Percentiles rank a stretch among this genome's conserved stretches.
Evolutionary conservation across 352 stramenopile genomes (phyloP).

Genomic region (Elongisporangium anandrum): DNA sequence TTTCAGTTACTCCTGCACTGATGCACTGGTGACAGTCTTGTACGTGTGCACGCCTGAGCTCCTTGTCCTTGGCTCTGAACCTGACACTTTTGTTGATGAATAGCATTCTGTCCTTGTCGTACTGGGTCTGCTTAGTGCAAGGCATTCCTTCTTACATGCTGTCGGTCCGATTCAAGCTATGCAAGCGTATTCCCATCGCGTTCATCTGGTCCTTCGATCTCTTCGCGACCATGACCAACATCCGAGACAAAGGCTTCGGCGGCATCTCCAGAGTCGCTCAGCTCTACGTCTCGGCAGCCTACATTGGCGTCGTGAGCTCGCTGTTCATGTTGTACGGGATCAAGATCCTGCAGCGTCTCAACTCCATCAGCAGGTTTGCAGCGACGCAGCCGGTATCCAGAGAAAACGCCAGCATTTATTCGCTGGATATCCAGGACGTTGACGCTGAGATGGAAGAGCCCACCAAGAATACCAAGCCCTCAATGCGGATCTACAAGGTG

Average conservation of each 20-base stretch:
- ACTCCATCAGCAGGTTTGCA: slow-evolving; percentile 31
- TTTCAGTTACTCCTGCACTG: slow-evolving; percentile 14
- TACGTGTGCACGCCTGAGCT: too few species aligned
- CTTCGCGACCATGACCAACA: slow-evolving; percentile 22
- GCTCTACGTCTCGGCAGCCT: slow-evolving; percentile 14
- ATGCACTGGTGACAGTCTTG: slow-evolving; percentile 13
- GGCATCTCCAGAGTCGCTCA: slow-evolving; percentile 14
- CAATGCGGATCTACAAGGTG: slow-evolving; percentile 42
- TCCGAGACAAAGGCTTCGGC: slow-evolving; percentile 31
- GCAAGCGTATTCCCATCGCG: slow-evolving; percentile 19
- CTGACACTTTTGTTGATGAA: background rate
- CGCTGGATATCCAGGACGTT: slow-evolving; percentile 1
- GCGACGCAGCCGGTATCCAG: slow-evolving; percentile 8
- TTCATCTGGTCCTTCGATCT: slow-evolving; percentile 43
- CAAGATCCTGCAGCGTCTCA: slow-evolving; percentile 34
- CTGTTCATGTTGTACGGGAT: slow-evolving; percentile 24
- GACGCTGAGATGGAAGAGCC: slow-evolving; percentile 12
- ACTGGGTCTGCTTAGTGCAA: slow-evolving; percentile 57
- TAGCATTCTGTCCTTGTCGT: slow-evolving; percentile 48
- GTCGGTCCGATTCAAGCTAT: slow-evolving; percentile 15
- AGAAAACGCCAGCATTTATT: slow-evolving; percentile 1
- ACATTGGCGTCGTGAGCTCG: slow-evolving; percentile 18
- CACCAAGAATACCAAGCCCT: slow-evolving; percentile 22
- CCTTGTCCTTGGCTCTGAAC: too few species aligned
- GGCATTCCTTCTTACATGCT: slow-evolving; percentile 23